phyloP scores from a whole-genome alignment of 306 rosid genomes.

The Citrullus colocynthis region DNA sequence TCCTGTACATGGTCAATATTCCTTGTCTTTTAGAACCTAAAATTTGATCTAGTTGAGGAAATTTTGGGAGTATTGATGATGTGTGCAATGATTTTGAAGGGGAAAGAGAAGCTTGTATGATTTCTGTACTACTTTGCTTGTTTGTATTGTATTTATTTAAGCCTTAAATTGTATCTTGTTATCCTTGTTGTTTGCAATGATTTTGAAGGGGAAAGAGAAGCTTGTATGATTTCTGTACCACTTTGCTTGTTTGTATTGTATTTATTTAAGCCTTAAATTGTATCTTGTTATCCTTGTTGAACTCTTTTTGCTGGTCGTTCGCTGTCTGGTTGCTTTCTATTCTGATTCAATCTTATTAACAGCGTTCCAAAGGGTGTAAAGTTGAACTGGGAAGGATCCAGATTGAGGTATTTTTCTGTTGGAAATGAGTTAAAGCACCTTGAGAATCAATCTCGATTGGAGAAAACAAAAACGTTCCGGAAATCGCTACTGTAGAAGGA shows the following conservation, averaged over 20 bases:
- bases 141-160: not conserved
- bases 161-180: not conserved
- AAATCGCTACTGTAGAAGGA: not conserved
- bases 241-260: not conserved
- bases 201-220: not conserved
- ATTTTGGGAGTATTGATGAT: not conserved
- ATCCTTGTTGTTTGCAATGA: not conserved
- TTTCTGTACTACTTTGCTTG: not conserved
- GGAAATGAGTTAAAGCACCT: not conserved
- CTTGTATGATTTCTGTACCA: not conserved
- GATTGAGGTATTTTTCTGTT: not conserved
- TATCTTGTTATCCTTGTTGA: not conserved
- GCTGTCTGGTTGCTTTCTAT: not conserved
- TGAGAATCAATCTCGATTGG: not conserved
- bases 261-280: not conserved
- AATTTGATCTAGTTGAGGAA: slow-evolving; percentile 2
- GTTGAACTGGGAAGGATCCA: not conserved
- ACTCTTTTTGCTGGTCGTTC: not conserved
- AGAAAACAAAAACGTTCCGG: not conserved
- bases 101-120: not conserved
- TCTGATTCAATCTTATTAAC: not conserved
- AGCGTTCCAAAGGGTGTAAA: not conserved
- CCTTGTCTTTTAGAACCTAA: not conserved
- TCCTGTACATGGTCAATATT: not conserved
- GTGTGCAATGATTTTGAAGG: not conserved